Evolutionary conservation across 495 filamentous ascomycete species (phyloP).

Genomic region (Hypomontagnella submonticulosa): DNA sequence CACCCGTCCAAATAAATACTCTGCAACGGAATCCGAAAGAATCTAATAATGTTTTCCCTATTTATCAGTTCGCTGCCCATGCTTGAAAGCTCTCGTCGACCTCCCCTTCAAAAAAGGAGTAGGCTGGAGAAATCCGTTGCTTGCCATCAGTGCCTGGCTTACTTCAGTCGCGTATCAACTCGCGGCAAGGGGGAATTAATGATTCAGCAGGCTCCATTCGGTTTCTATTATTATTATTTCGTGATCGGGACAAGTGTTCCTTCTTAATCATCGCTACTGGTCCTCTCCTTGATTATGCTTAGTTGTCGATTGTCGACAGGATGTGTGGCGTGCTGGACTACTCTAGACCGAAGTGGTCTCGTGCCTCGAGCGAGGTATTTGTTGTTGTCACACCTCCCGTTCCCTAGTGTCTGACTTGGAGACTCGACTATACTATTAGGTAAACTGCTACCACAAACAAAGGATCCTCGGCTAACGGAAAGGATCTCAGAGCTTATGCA

Average conservation of each 20-base stretch:
- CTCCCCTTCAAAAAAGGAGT: constrained; percentile 10
- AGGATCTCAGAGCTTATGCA: constrained; percentile 7
- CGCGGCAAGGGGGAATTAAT: constrained; percentile 9
- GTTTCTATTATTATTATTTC: background rate
- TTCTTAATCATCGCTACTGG: constrained; percentile 11
- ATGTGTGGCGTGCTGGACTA: constrained; percentile 9
- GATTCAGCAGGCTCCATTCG: constrained; percentile 1
- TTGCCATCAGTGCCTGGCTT: constrained; percentile 1
- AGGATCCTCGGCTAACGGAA: constrained; percentile 1
- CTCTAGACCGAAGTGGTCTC: constrained; percentile 10
- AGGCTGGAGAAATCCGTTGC: constrained; percentile 1
- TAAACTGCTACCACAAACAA: constrained; percentile 3
- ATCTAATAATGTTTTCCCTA: constrained; percentile 20
- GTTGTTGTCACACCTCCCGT: constrained; percentile 5
- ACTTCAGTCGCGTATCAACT: constrained; percentile 11
- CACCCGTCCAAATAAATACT: constrained; percentile 41
- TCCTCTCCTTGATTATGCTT: constrained; percentile 4
- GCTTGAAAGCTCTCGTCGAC: constrained; percentile 5
- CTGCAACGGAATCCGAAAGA: constrained; percentile 25
- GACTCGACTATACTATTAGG: constrained; percentile 9
- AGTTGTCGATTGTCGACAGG: background rate
- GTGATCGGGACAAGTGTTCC: constrained; percentile 35
- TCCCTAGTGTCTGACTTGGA: constrained; percentile 3
- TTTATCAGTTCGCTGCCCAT: constrained; percentile 19
- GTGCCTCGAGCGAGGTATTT: constrained; percentile 31